phyloP scores from a whole-genome alignment of 306 rosid genomes.

The barrel medic (Medicago truncatula) region MtrunA17r5.0-ANR NC_053042.1:47269001-47269500 shows the following conservation, averaged over 20 bases:
- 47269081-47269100: slow-evolving; percentile 78
- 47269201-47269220: slow-evolving; percentile 12
- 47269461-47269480: not conserved
- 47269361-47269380: not conserved
- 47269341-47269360: slow-evolving; percentile 4
- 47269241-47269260: slow-evolving; percentile 85
- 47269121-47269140: slow-evolving; percentile 25
- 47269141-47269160: not conserved
- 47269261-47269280: slow-evolving; percentile 71
- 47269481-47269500: not conserved
- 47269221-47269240: slow-evolving; percentile 73
- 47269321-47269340: slow-evolving; percentile 54
- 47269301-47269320: slow-evolving; percentile 75
- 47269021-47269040: slow-evolving; percentile 72
- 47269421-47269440: not conserved
- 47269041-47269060: slow-evolving; percentile 72
- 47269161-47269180: slow-evolving; percentile 31
- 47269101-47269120: slow-evolving; percentile 36
- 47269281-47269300: slow-evolving; percentile 79
- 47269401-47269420: not conserved
- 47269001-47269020: slow-evolving; percentile 72
- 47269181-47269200: not conserved
- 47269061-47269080: slow-evolving; percentile 88
- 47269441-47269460: not conserved
- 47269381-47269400: not conserved